Evolutionary conservation across 1,284 basidiomycete species (phyloP).

Genomic region (Apiotrichum brassicae): DNA sequence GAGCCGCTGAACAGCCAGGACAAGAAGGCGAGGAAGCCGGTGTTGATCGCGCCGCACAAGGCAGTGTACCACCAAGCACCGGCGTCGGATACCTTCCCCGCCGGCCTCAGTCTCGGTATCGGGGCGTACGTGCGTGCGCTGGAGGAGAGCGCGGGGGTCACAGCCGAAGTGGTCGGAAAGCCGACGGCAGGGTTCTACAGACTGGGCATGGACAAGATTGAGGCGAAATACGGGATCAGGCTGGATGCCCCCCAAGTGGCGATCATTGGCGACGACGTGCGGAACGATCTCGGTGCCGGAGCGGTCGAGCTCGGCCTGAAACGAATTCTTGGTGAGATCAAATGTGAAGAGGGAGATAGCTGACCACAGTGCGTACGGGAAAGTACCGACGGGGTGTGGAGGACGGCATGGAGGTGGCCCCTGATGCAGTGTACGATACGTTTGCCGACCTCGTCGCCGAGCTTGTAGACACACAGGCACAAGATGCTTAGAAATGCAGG

Average conservation of each 20-base stretch:
- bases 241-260: conserved; percentile 47
- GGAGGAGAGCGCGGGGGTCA: conserved; percentile 53
- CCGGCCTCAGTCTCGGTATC: conserved; percentile 58
- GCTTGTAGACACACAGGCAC: no score
- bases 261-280: conserved; percentile 62
- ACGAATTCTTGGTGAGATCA: conserved; percentile 65
- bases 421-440: conserved; percentile 54
- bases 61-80: conserved; percentile 57
- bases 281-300: conserved; percentile 60
- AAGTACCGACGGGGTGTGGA: conserved; percentile 34
- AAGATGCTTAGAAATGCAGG: no score
- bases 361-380: conserved; percentile 30
- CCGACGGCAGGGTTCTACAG: conserved; percentile 58
- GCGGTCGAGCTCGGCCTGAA: conserved; percentile 57
- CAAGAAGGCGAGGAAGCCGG: conserved; percentile 45
- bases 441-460: conserved; percentile 56
- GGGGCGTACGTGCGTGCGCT: conserved; percentile 63
- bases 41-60: conserved; percentile 45
- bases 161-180: conserved; percentile 60
- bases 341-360: conserved; percentile 14
- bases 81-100: conserved; percentile 48
- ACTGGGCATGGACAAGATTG: conserved; percentile 53
- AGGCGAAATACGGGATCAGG: conserved; percentile 27
- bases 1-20: conserved; percentile 26
- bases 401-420: conserved; percentile 37